A percentile compares a stretch with the other conserved stretches of the same genome.
Evolutionary conservation across 179 eudicot species (phyloP).

Genomic region (Spergularia azorica): DNA sequence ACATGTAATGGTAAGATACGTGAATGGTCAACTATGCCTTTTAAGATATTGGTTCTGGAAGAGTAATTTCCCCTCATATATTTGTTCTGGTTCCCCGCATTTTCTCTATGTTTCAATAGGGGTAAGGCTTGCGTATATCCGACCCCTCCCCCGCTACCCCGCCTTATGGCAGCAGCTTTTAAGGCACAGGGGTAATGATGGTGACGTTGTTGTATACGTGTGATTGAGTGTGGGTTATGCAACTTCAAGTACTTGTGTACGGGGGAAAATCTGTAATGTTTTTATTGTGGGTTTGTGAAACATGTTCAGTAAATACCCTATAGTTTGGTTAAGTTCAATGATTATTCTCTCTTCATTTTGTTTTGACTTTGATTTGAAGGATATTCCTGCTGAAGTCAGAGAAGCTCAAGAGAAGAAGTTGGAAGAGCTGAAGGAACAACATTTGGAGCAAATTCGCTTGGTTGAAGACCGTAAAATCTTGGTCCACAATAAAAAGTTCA

Average conservation of each 20-base stretch:
- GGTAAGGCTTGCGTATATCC: no score
- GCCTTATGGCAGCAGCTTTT: no score
- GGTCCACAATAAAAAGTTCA: slow-evolving; percentile 75
- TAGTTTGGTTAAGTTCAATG: neutral
- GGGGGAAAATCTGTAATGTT: neutral
- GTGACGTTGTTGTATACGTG: neutral
- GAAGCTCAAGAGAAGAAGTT: slow-evolving; percentile 76
- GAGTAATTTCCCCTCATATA: neutral
- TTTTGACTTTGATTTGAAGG: slow-evolving; percentile 39
- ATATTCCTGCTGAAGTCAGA: slow-evolving; percentile 75
- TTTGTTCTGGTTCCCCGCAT: no score
- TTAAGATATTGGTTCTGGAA: neutral
- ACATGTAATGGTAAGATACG: neutral
- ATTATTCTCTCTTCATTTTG: neutral
- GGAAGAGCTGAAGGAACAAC: slow-evolving; percentile 80
- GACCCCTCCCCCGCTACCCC: no score
- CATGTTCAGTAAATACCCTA: neutral
- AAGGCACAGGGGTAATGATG: no score
- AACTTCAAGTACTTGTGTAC: neutral
- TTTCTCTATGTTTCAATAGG: no score
- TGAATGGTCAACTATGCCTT: neutral
- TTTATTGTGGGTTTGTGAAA: neutral
- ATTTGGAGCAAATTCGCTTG: slow-evolving; percentile 61
- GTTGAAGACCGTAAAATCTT: slow-evolving; percentile 77
- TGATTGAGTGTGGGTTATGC: neutral